Evolutionary conservation across 352 stramenopile species (phyloP).

Genomic region (Phytophthora quininea): DNA sequence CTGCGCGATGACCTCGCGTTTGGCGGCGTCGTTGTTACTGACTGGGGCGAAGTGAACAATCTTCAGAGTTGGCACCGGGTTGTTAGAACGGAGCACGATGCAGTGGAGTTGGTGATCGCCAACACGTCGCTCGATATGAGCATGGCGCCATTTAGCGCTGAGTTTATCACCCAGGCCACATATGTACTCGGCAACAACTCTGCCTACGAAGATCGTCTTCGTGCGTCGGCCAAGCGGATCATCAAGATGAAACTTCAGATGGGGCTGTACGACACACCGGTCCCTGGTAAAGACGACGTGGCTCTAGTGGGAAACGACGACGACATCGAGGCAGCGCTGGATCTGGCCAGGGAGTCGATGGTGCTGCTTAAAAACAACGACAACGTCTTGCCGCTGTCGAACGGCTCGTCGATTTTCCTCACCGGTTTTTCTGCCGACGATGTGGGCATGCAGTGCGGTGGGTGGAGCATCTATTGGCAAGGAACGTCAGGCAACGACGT

Average conservation of each 20-base stretch:
- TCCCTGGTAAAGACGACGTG: conserved; percentile 50
- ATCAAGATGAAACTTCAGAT: conserved; percentile 72
- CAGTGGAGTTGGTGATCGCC: conserved; percentile 58
- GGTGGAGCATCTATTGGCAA: conserved; percentile 87
- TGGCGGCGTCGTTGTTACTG: conserved; percentile 84
- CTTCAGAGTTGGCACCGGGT: conserved; percentile 58
- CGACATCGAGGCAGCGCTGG: conserved; percentile 53
- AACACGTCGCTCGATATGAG: conserved; percentile 89
- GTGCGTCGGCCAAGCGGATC: conserved; percentile 55
- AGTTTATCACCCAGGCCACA: conserved; percentile 55
- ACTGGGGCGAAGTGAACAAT: conserved; percentile 91
- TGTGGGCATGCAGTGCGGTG: conserved; percentile 66
- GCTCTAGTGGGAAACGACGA: conserved; percentile 41
- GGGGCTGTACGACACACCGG: conserved; percentile 60
- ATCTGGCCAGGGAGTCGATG: conserved; percentile 73
- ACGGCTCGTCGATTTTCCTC: conserved; percentile 49
- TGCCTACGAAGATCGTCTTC: conserved; percentile 42
- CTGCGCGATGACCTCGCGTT: conserved; percentile 80
- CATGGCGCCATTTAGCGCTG: conserved; percentile 62
- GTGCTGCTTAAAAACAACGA: conserved; percentile 80
- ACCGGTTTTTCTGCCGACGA: conserved; percentile 62
- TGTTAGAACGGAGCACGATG: conserved; percentile 39
- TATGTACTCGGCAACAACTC: conserved; percentile 36
- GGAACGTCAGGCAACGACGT: conserved; percentile 70
- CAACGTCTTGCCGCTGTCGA: conserved; percentile 45